phyloP scores from a whole-genome alignment of 345 rosid species.

The Limnanthes douglasii region DNA sequence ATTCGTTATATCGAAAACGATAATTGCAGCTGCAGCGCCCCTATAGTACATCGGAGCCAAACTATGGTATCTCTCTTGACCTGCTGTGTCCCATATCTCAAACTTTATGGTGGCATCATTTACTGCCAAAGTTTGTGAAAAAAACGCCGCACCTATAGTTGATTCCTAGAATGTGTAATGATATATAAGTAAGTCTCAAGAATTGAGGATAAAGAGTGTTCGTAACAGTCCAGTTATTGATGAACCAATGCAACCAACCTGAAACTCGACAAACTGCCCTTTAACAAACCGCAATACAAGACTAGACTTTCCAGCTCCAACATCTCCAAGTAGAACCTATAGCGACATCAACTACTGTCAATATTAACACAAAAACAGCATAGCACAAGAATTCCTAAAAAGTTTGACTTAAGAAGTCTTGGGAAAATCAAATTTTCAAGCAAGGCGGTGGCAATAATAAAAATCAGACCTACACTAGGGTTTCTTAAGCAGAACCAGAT shows the following conservation, averaged over 20 bases:
- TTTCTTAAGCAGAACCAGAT: neutral
- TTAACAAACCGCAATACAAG: slow-evolving; percentile 82
- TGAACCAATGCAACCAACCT: slow-evolving; percentile 18
- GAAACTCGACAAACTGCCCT: slow-evolving; percentile 90
- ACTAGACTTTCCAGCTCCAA: slow-evolving; percentile 94
- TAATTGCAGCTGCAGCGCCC: slow-evolving; percentile 92
- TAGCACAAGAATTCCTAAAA: neutral
- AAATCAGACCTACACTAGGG: neutral
- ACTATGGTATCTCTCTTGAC: slow-evolving; percentile 95
- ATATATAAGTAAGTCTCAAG: slow-evolving; percentile 6
- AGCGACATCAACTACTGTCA: slow-evolving; percentile 11
- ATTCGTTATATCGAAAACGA: slow-evolving; percentile 83
- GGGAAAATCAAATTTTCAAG: neutral
- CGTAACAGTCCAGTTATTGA: too few relatives aligned
- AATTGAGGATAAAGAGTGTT: neutral
- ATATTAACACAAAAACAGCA: slow-evolving; percentile 3
- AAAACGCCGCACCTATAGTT: slow-evolving; percentile 94
- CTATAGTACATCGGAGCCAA: slow-evolving; percentile 98
- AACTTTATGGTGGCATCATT: slow-evolving; percentile 89
- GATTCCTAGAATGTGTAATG: slow-evolving; percentile 51
- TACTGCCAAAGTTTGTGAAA: slow-evolving; percentile 90
- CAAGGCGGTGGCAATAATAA: too few relatives aligned
- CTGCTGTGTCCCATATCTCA: slow-evolving; percentile 99
- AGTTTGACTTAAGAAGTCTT: neutral
- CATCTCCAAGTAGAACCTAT: slow-evolving; percentile 94